These are phyloP conservation scores for Oryza rufipogon DNA, from an alignment of 176 grass and related monocot genomes.

Conservation along the genomic window DNA sequence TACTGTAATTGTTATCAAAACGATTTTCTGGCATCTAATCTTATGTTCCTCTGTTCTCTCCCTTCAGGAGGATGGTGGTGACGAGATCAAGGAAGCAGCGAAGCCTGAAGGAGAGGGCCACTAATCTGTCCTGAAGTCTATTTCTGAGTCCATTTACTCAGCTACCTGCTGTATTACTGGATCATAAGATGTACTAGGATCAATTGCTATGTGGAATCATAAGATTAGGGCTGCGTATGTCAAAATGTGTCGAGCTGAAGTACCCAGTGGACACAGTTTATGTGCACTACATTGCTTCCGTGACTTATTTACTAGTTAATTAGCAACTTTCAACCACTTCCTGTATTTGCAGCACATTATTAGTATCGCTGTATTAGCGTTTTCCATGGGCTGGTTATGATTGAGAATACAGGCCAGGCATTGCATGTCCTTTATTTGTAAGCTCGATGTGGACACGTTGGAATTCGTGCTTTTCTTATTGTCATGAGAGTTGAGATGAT, in stretches of 20 bases:
- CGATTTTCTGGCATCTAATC: background rate
- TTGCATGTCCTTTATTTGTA: background rate
- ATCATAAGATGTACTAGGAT: conserved; percentile 52
- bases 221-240: conserved; percentile 33
- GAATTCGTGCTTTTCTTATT: background rate
- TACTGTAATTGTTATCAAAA: too few species aligned
- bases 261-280: conserved; percentile 38
- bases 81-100: conserved; percentile 58
- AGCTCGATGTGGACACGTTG: background rate
- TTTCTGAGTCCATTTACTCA: conserved; percentile 40
- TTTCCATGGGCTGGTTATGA: conserved; percentile 27
- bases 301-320: conserved; percentile 21
- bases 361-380: conserved; percentile 40
- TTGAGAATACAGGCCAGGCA: conserved; percentile 24
- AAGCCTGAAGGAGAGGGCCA: conserved; percentile 57
- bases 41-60: background rate
- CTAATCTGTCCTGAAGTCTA: conserved; percentile 26
- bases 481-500: background rate
- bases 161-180: conserved; percentile 40
- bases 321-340: conserved; percentile 36
- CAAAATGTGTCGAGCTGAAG: conserved; percentile 34
- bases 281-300: conserved; percentile 32
- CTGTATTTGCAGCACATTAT: conserved; percentile 47
- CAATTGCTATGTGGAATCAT: conserved; percentile 37
- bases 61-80: conserved; percentile 54